Conservation (phyloP, 2,329 filamentous ascomycete species). For the Sordariomycetes sp. region DNA sequence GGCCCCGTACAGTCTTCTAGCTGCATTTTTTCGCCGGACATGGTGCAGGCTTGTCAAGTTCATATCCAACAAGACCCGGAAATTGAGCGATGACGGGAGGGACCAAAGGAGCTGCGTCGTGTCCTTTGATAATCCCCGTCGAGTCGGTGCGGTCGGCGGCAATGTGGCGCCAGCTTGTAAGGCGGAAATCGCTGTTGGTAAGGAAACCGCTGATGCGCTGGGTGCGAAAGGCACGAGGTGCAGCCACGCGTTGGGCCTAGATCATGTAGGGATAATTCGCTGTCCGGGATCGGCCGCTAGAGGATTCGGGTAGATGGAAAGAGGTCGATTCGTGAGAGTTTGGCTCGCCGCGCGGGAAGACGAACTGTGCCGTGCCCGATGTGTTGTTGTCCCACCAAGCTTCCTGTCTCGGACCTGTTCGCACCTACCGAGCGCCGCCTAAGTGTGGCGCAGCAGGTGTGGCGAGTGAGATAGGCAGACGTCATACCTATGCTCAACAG, state of each 20-base stretch:
- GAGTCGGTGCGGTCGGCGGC: not conserved
- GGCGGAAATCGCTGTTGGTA: not conserved
- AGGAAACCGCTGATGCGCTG: not conserved
- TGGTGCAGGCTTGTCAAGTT: slow-evolving; percentile 31
- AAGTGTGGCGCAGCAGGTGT: not conserved
- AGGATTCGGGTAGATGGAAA: not conserved
- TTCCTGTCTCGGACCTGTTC: not conserved
- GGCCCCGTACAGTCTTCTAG: slow-evolving; percentile 70
- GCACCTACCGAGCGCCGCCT: not conserved
- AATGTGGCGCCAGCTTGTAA: not conserved
- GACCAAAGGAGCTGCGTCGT: not conserved
- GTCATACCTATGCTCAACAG: not conserved
- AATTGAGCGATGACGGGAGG: not conserved
- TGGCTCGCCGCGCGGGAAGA: not conserved
- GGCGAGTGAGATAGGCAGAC: not conserved
- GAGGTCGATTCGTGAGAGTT: not conserved
- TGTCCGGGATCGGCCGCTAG: not conserved
- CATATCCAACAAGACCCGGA: slow-evolving; percentile 4
- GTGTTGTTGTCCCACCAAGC: not conserved
- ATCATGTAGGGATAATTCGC: not conserved
- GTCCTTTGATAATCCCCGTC: not conserved
- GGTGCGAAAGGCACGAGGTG: not conserved
- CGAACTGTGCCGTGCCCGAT: not conserved
- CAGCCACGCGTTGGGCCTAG: not conserved
- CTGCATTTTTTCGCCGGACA: slow-evolving; percentile 69